A percentile compares a stretch with the other conserved stretches of the same genome.
phyloP scores from a whole-genome alignment of 2,329 filamentous ascomycete species.

The Colletotrichum aenigma region DNA sequence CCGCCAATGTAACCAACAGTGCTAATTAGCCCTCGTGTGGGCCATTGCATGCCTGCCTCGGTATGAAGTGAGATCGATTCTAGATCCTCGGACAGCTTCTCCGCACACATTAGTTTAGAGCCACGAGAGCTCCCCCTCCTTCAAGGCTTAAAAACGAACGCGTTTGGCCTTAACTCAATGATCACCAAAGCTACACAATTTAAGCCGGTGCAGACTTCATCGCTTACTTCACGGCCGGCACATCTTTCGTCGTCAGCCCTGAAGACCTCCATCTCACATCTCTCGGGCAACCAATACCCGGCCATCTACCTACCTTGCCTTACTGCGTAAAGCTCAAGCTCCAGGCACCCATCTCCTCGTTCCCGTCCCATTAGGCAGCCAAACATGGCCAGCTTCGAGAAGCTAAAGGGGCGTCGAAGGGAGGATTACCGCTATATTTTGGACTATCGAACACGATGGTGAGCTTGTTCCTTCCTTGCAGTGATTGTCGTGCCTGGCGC shows the following conservation, averaged over 20 bases:
- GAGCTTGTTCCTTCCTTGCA: slow-evolving; percentile 23
- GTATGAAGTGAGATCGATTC: neutral
- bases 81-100: neutral
- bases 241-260: neutral
- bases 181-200: neutral
- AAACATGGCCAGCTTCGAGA: neutral
- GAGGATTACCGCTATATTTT: slow-evolving; percentile 79
- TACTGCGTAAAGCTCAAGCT: neutral
- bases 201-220: neutral
- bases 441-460: slow-evolving; percentile 90
- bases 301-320: neutral
- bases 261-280: neutral
- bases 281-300: neutral
- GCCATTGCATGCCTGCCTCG: neutral
- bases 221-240: neutral
- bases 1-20: neutral
- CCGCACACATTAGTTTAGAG: neutral
- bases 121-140: neutral
- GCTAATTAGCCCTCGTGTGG: neutral
- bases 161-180: neutral
- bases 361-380: slow-evolving; percentile 22
- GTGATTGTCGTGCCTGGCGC: neutral
- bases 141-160: neutral
- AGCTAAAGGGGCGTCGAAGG: slow-evolving; percentile 66
- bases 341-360: neutral